phyloP scores from a whole-genome alignment of 2,329 filamentous ascomycete species.

The Neospermospora avenae region DNA sequence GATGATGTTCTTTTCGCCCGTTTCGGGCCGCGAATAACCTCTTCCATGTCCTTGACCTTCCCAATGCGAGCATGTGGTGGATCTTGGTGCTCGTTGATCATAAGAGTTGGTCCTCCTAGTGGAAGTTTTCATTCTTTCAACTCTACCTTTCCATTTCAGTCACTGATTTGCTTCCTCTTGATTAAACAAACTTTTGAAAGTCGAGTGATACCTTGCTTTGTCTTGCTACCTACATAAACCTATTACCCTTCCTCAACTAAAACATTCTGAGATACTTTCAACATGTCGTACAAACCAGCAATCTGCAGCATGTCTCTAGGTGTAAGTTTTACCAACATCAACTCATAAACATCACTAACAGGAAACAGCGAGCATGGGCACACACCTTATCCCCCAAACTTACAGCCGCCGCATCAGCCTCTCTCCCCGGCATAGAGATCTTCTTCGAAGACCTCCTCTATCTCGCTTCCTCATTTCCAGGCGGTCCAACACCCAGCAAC shows the following conservation, averaged over 20 bases:
- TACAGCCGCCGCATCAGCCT: conserved; percentile 60
- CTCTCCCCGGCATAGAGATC: conserved; percentile 68
- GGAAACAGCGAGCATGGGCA: conserved; percentile 64
- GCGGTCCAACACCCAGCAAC: conserved; percentile 39
- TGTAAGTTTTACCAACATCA: conserved; percentile 16
- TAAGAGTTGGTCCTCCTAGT: background rate
- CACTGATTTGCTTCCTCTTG: background rate
- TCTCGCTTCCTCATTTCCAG: conserved; percentile 42
- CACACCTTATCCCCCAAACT: conserved; percentile 67
- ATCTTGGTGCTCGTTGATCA: background rate
- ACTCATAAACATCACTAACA: conserved; percentile 3
- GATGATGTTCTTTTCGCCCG: background rate
- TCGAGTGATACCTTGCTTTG: background rate
- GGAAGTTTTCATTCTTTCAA: background rate
- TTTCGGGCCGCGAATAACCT: conserved; percentile 15
- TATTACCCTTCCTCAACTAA: too few species aligned
- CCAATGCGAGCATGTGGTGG: background rate
- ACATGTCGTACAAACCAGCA: conserved; percentile 56
- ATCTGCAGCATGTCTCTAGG: conserved; percentile 80
- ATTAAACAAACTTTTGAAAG: background rate
- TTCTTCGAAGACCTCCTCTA: conserved; percentile 75
- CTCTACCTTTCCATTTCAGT: background rate
- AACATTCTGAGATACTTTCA: background rate
- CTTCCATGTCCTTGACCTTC: conserved; percentile 9
- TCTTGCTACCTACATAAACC: too few species aligned